Conservation (phyloP, 768 basidiomycete genomes). For the Calocybe cyanea region DNA sequence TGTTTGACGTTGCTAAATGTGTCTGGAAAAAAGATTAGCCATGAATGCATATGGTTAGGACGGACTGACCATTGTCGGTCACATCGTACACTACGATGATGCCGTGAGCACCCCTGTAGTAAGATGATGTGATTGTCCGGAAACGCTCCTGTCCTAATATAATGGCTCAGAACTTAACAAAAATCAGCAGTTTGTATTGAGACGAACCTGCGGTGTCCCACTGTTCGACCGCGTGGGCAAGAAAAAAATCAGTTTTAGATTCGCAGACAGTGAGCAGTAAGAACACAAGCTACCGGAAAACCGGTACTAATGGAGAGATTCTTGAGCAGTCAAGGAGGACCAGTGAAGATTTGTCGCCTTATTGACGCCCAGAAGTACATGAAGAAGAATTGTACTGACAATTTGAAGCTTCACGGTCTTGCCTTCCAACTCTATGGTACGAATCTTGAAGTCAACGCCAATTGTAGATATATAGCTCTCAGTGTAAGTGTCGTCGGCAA, state of each 20-base stretch:
- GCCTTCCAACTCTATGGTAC: constrained; percentile 97
- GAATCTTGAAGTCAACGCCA: constrained; percentile 98
- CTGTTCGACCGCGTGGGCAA: constrained; percentile 37
- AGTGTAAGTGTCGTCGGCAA: constrained; percentile 96
- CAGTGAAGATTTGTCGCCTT: too few relatives aligned
- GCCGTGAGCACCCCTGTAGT: constrained; percentile 98
- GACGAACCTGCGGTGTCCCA: constrained; percentile 92
- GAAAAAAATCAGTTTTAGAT: constrained; percentile 10
- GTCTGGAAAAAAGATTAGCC: constrained; percentile 44
- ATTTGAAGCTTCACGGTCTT: constrained; percentile 99
- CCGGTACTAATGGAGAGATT: too few relatives aligned
- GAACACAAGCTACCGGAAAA: too few relatives aligned
- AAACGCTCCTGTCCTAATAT: constrained; percentile 89
- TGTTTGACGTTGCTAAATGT: constrained; percentile 95
- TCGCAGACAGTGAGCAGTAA: too few relatives aligned
- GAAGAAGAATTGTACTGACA: constrained; percentile 49
- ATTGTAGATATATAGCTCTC: constrained; percentile 97
- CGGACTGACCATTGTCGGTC: constrained; percentile 76
- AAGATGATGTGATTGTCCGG: constrained; percentile 98
- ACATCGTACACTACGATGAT: constrained; percentile 99
- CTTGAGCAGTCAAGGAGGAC: too few relatives aligned
- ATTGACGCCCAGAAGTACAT: too few relatives aligned
- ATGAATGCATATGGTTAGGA: neutral
- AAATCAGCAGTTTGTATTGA: neutral
- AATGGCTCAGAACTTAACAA: constrained; percentile 11